Evolutionary conservation across 2,329 filamentous ascomycete genomes (phyloP).

Genomic region (Phyllosticta capitalensis): DNA sequence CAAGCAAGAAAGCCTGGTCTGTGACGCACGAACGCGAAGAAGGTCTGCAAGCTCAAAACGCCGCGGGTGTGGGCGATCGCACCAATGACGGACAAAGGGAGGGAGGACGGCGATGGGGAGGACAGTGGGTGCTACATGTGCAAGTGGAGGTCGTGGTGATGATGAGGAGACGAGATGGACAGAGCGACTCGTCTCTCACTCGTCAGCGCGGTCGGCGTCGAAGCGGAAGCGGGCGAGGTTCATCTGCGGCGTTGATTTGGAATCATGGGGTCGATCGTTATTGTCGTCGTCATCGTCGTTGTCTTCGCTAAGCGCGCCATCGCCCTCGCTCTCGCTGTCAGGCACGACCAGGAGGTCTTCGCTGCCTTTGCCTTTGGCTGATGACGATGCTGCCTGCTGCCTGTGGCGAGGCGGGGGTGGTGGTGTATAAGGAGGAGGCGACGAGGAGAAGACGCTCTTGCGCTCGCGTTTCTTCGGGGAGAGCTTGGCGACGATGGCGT

Average conservation of each 20-base stretch:
- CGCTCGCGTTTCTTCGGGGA: slow-evolving; percentile 10
- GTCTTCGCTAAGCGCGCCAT: slow-evolving; percentile 10
- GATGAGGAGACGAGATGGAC: too few species aligned
- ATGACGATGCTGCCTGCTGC: background rate
- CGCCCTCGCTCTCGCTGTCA: slow-evolving; percentile 33
- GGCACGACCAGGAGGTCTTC: slow-evolving; percentile 37
- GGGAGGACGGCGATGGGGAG: too few species aligned
- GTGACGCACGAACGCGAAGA: too few species aligned
- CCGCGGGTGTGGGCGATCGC: too few species aligned
- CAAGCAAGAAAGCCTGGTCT: too few species aligned
- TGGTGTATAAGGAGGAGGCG: background rate
- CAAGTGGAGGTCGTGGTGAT: too few species aligned
- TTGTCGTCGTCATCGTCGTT: background rate
- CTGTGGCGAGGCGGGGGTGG: background rate
- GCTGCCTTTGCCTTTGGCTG: slow-evolving; percentile 29
- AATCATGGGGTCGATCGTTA: background rate
- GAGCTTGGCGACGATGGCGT: background rate
- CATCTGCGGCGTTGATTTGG: background rate
- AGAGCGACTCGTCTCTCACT: too few species aligned
- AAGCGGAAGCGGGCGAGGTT: slow-evolving; percentile 5
- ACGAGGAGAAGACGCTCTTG: background rate
- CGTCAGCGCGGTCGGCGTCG: too few species aligned
- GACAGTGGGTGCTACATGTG: too few species aligned
- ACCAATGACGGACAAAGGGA: too few species aligned
- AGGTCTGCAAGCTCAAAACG: too few species aligned